phyloP scores from a whole-genome alignment of 2,329 filamentous ascomycete genomes.

The Penicillium italicum region DNA sequence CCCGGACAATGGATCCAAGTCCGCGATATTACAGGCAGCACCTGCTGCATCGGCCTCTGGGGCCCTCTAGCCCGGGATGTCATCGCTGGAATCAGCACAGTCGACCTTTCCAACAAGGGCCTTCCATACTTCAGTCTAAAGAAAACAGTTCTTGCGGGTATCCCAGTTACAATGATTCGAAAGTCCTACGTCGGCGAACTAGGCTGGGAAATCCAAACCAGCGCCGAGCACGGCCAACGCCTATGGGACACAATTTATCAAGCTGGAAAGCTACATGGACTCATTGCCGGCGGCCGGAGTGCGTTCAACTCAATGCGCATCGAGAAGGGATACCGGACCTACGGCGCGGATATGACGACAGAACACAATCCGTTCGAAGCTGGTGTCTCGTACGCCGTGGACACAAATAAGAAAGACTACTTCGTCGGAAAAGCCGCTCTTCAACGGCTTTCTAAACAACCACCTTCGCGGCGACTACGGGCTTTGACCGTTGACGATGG shows the following conservation, averaged over 20 bases:
- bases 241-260: constrained; percentile 59
- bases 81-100: constrained; percentile 38
- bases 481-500: constrained; percentile 57
- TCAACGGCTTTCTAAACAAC: constrained; percentile 39
- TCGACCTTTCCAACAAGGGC: constrained; percentile 30
- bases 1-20: constrained; percentile 47
- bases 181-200: constrained; percentile 60
- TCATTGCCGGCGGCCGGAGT: constrained; percentile 57
- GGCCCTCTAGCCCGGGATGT: constrained; percentile 56
- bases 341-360: constrained; percentile 57
- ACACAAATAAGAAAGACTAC: constrained; percentile 31
- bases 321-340: constrained; percentile 58
- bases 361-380: constrained; percentile 61
- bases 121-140: constrained; percentile 53
- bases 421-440: constrained; percentile 55
- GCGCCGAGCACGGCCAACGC: constrained; percentile 55
- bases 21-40: constrained; percentile 57
- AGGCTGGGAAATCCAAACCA: constrained; percentile 62
- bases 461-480: constrained; percentile 38
- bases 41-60: constrained; percentile 62
- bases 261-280: constrained; percentile 53
- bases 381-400: constrained; percentile 52
- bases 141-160: constrained; percentile 49
- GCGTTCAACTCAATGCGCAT: constrained; percentile 58
- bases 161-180: constrained; percentile 55